phyloP scores from a whole-genome alignment of 345 rosid genomes.

The Mallotus nudiflorus region DNA sequence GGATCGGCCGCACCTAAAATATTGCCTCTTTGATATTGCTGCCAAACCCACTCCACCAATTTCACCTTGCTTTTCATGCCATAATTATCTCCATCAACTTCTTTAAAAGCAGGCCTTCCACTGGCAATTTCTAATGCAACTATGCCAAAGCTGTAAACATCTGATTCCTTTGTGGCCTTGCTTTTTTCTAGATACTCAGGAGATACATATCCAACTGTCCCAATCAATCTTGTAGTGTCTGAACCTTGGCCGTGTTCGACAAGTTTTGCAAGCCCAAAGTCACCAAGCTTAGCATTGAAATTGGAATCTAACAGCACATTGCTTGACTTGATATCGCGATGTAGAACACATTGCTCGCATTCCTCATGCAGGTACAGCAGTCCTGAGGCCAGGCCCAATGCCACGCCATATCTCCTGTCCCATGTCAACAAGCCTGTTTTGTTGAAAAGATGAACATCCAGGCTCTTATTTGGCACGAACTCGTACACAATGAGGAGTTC shows the following conservation, averaged over 20 bases:
- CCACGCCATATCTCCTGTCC: conserved; percentile 22
- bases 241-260: conserved; percentile 24
- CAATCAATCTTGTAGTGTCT: conserved; percentile 13
- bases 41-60: no score
- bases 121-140: conserved; percentile 32
- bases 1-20: not conserved
- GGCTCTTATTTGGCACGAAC: conserved; percentile 33
- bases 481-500: conserved; percentile 34
- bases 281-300: conserved; percentile 35
- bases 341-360: conserved; percentile 28
- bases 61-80: no score
- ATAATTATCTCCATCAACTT: no score
- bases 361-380: conserved; percentile 38
- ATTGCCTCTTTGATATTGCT: not conserved
- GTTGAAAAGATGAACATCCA: conserved; percentile 26
- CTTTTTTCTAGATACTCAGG: conserved; percentile 20
- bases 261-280: conserved; percentile 32
- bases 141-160: conserved; percentile 38
- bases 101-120: not conserved
- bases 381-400: conserved; percentile 21
- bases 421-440: conserved; percentile 13
- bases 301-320: conserved; percentile 29
- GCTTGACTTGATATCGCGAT: conserved; percentile 39
- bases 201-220: conserved; percentile 30
- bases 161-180: conserved; percentile 30